Evolutionary conservation across 1,284 basidiomycete species (phyloP).

Genomic region (Laetiporus sulphureus): DNA sequence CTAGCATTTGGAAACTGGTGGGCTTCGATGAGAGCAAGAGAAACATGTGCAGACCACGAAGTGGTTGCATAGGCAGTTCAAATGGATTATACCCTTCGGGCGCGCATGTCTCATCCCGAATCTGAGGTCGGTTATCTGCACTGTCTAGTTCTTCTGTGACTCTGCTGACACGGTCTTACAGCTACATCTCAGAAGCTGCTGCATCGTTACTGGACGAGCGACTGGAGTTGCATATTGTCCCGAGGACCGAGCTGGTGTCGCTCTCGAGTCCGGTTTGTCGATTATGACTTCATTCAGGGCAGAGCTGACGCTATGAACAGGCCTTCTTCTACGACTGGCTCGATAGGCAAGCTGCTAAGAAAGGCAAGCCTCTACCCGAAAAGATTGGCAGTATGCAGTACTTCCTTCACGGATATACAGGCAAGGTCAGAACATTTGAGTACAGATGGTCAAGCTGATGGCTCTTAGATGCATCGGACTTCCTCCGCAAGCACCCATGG

Average conservation of each 20-base stretch:
- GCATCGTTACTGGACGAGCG: constrained; percentile 81
- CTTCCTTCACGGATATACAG: constrained; percentile 81
- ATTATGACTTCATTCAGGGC: background rate
- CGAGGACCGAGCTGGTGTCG: constrained; percentile 78
- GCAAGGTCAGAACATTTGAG: constrained; percentile 36
- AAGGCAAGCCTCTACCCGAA: constrained; percentile 73
- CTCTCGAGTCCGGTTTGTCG: constrained; percentile 66
- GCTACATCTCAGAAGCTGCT: constrained; percentile 74
- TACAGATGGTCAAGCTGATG: background rate
- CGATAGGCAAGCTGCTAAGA: constrained; percentile 71
- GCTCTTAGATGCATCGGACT: constrained; percentile 73
- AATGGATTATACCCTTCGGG: constrained; percentile 83
- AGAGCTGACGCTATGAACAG: constrained; percentile 26
- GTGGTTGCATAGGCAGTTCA: constrained; percentile 82
- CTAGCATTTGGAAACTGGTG: background rate
- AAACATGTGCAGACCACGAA: constrained; percentile 63
- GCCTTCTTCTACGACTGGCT: constrained; percentile 90
- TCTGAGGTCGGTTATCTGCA: constrained; percentile 47
- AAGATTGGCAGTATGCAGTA: constrained; percentile 90
- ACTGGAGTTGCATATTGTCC: constrained; percentile 75
- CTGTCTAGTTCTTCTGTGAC: no score
- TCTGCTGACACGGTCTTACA: no score
- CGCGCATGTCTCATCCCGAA: constrained; percentile 82
- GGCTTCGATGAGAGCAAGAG: background rate
- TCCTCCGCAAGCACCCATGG: constrained; percentile 81